Evolutionary conservation across 176 grass and related monocot species (phyloP), one percentile per base, ranked within the genome.

Genomic region (Dactylis glomerata): DNA sequence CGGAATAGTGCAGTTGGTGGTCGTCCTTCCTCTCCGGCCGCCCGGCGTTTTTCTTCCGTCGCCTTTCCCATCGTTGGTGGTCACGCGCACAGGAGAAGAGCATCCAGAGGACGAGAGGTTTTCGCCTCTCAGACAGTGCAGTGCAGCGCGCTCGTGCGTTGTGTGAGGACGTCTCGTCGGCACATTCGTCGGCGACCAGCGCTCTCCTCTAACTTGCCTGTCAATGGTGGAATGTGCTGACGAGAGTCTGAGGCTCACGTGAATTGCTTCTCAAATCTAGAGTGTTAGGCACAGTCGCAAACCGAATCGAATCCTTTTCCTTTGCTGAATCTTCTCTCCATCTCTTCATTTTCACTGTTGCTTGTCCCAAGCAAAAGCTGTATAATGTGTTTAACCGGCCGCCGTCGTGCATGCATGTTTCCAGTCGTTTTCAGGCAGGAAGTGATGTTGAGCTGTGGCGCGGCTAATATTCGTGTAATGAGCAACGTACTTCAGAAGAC

Each of bases 21-120:
- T 23, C 20, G 0, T 12, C 75, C 49, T 31, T 32, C 50, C 4
- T 30, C 73, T 31, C 17, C 27, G 27, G 23, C 46, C 26, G 58
- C 47, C 79, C 87, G 15, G 33, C 16, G 67, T 82, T 88, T 28
- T 84, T 54, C 55, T 77, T 19, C 50, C 36, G 17, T 33, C 67
- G 22, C 56, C 10, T 64, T 15, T 19, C 27, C 66, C 33, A 13
- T 47, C 47, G 42, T 17, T 33, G 58, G 68, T 72, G 40, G 68
- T 72, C 68, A 72, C 68, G 5, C 49, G 19, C 17, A 51, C 3
- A 24, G 38, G 63, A 37, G 45, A 23, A 13, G 59, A 33, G 73
- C 45, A 41, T 24, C 64, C 8, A 2, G 24, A 72, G 54, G 42
- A 66, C 81, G 76, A 73, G 47, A 82, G 61, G 40, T 40, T 86